Evolutionary conservation across 495 filamentous ascomycete species (phyloP), one percentile per base, ranked within the genome.

Genomic region (Daldinia loculata): DNA sequence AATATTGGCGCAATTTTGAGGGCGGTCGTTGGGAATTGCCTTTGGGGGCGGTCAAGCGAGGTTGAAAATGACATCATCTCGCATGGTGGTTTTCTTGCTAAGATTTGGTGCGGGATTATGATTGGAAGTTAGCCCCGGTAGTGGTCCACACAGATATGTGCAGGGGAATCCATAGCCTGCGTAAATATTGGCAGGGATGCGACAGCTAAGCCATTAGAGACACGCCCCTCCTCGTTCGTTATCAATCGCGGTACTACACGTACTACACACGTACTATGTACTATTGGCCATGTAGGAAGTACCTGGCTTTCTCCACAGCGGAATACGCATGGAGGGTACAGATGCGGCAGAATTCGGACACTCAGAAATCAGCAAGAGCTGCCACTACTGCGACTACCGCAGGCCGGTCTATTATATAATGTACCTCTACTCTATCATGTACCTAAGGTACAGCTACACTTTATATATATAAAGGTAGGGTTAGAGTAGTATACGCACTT

Each of bases 11-110:
- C 57, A 62, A 73, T 73, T 69, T 73, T 48, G 66, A 72, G 45
- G 52, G 66, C 41, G 43, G 70, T 69, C 70, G 70, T 73, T 73
- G 70, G 66, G 66, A 73, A 73, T 62, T 66, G 61, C 34, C 51
- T 56, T 65, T 66, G 66, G 70, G 70, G 70, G 70, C 70, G 70
- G 70, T 73, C 70, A 73, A 73, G 70, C 65, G 65, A 73, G 66
- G 8, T 62, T 6, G 24, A 55, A 50, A 56, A 69, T 73, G 70
- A 73, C 70, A 73, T 73, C 70, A 73, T 32, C 41, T 56, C 41
- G 61, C 70, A 68, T 51, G 41, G 48, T 56, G 34, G 70, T 61
- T 65, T 69, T 69, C 65, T 69, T 64, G 61, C 65, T 66, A 56
- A 61, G 56, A 52, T 57, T 19, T 51, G 48, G 55, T 61, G 61